Percentiles rank a stretch among this genome's conserved stretches.
Evolutionary conservation across 805 yeast species (phyloP).

Genomic region (Lachancea lanzarotensis): DNA sequence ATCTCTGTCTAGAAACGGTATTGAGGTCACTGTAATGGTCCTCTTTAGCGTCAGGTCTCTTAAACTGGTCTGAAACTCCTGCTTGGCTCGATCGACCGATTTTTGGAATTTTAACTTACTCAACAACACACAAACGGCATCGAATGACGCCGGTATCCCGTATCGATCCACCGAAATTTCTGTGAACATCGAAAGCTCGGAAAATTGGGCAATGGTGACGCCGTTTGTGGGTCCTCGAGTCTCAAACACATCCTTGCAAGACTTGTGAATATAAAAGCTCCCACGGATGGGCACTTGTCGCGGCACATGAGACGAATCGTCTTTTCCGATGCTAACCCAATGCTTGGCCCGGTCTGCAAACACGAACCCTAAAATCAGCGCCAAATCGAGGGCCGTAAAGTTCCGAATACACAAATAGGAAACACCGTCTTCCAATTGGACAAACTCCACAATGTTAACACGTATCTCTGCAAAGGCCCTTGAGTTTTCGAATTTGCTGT

Average conservation of each 20-base stretch:
- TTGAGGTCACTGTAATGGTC: constrained; percentile 1
- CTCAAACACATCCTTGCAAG: not conserved
- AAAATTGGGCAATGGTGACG: constrained; percentile 3
- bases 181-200: constrained; percentile 5
- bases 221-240: not conserved
- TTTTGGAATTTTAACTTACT: not conserved
- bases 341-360: constrained; percentile 3
- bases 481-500: not conserved
- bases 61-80: not conserved
- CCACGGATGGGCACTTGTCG: constrained; percentile 3
- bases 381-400: constrained; percentile 3
- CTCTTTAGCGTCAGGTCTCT: not conserved
- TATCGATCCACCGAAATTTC: constrained; percentile 3
- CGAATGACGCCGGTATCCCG: not conserved
- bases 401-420: not conserved
- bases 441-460: not conserved
- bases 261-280: constrained; percentile 5
- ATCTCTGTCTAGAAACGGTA: constrained; percentile 13
- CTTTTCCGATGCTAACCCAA: not conserved
- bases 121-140: not conserved
- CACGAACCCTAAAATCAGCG: constrained; percentile 1
- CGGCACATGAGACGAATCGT: not conserved
- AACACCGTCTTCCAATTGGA: not conserved
- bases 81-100: not conserved
- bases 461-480: not conserved